phyloP scores from a whole-genome alignment of 371 early-diverging fungal species.

The Globomyces sp. region DNA sequence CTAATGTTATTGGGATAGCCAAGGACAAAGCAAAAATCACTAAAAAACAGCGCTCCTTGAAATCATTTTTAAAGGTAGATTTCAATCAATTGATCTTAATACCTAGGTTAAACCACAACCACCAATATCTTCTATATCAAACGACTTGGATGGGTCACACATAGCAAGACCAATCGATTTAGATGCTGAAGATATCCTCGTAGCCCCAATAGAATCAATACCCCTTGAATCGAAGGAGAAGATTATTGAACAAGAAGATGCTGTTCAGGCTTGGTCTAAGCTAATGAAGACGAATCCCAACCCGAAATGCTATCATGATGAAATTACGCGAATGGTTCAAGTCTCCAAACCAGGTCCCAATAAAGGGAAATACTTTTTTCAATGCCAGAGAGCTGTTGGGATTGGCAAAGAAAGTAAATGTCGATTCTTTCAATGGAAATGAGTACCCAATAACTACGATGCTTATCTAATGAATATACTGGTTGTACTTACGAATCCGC shows the following conservation, averaged over 20 bases:
- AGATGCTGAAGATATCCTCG: not conserved
- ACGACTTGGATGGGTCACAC: not conserved
- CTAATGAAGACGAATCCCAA: conserved; percentile 50
- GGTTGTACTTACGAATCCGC: no score
- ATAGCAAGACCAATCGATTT: conserved; percentile 2
- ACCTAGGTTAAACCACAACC: no score
- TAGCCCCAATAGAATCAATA: conserved; percentile 1
- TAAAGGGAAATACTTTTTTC: conserved; percentile 67
- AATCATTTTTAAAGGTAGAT: no score
- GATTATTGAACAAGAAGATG: conserved; percentile 32
- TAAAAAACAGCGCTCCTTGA: no score
- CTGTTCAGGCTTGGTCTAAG: conserved; percentile 56
- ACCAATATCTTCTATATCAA: not conserved
- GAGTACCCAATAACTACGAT: no score
- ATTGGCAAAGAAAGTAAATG: not conserved
- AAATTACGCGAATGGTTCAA: conserved; percentile 45
- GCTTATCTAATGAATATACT: no score
- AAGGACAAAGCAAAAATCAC: not conserved
- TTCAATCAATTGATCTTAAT: no score
- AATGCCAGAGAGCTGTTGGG: conserved; percentile 63
- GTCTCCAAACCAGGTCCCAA: conserved; percentile 72
- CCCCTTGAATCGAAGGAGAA: conserved; percentile 2
- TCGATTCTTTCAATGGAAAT: conserved; percentile 6
- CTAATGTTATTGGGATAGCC: conserved; percentile 3
- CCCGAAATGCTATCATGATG: conserved; percentile 67